These are phyloP conservation scores for Thelephora ganbajun DNA, from an alignment of 768 basidiomycete genomes.

Conservation along the genomic window DNA sequence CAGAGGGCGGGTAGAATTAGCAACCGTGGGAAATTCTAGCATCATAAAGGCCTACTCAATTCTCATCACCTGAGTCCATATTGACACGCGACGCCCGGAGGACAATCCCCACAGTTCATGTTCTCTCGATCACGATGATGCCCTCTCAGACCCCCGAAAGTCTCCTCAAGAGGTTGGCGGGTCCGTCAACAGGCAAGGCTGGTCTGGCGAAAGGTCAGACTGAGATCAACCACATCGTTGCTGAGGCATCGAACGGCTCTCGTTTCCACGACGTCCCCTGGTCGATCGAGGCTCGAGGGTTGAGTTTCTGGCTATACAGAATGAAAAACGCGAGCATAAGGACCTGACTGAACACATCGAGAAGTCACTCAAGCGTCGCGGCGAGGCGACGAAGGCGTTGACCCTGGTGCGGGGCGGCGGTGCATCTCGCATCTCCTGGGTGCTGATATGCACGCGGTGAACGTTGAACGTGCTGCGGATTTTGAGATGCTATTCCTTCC, in stretches of 20 bases:
- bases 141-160: slow-evolving; percentile 52
- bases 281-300: neutral
- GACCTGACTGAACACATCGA: slow-evolving; percentile 68
- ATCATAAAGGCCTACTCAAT: too few relatives aligned
- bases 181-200: slow-evolving; percentile 81
- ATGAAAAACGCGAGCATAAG: slow-evolving; percentile 84
- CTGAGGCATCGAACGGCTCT: slow-evolving; percentile 83
- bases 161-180: slow-evolving; percentile 69
- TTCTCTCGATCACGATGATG: neutral
- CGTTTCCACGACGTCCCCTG: slow-evolving; percentile 64
- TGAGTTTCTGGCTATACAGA: slow-evolving; percentile 26
- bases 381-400: slow-evolving; percentile 41
- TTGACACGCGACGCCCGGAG: too few relatives aligned
- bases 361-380: slow-evolving; percentile 49
- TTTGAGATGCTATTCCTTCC: too few relatives aligned
- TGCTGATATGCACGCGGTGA: too few relatives aligned
- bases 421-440: too few relatives aligned
- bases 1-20: too few relatives aligned
- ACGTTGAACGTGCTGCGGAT: too few relatives aligned
- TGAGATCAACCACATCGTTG: slow-evolving; percentile 80
- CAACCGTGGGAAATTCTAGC: too few relatives aligned
- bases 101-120: too few relatives aligned
- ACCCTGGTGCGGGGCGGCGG: too few relatives aligned
- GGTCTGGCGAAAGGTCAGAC: slow-evolving; percentile 68
- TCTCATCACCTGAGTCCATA: too few relatives aligned